Evolutionary conservation across 2,329 filamentous ascomycete genomes (phyloP), one percentile per base, ranked within the genome.

Genomic region (Diaporthe sp.): DNA sequence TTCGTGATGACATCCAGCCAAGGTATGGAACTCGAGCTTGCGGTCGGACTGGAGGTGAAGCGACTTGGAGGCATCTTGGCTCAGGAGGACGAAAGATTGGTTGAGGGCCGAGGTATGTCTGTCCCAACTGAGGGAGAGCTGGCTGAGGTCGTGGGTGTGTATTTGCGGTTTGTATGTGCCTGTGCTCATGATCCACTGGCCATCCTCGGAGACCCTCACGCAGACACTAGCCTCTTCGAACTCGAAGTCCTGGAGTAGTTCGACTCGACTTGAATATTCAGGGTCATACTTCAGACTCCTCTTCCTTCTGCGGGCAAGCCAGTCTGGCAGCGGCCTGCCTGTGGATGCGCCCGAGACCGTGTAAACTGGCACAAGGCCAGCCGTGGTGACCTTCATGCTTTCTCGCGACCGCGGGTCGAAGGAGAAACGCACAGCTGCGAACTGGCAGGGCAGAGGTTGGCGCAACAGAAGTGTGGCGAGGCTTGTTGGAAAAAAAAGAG

Each of bases 161-260:
- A 98, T 98, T 83, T 98, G 95, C 1, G 82, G 87, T 84, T 88
- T 91, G 84, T 92, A 93, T 72, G 91, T 93, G 87, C 95, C 95
- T 71, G 96, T 97, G 81, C 94, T 97, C 94, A 98, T 97, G 55
- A 97, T 92, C 96, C 97, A 99, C 82, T 98, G 93, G 67, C 96
- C 96, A 90, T 99, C 97, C 75, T 98, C 96, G 80, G 95, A 98
- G 78, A 97, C 91, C 68, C 95, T 91, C 78, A 99, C 92, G 82
- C 96, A 98, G 79, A 93, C 92, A 82, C 95, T 98, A 55, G 97
- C 96, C 85, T 98, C 96, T 81, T 98, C 96, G 81, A 99, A 98
- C 82, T 97, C 96, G 84, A 99, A 99, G 82, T 99, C 97, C 82
- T 99, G 97, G 51, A 99, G 90, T 75, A 99, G 89, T 85, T 99